These are phyloP conservation scores for Amylocystis lapponica DNA, from an alignment of 768 basidiomycete genomes.

Conservation along the genomic window DNA sequence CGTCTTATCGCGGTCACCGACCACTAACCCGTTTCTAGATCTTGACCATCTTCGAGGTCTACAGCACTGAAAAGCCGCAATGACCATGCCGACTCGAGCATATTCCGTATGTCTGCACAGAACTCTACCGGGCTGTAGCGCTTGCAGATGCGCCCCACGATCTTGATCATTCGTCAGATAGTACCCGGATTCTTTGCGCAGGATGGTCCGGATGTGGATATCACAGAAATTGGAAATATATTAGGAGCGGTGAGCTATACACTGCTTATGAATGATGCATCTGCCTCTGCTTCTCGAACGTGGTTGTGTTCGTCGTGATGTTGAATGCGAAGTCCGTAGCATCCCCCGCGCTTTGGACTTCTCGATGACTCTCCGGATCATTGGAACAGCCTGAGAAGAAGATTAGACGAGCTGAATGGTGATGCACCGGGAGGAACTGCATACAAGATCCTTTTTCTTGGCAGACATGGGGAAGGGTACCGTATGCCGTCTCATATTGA, in stretches of 20 bases:
- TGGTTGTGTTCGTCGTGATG: too few species aligned
- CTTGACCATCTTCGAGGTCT: too few species aligned
- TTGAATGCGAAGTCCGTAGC: too few species aligned
- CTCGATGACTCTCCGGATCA: constrained; percentile 41
- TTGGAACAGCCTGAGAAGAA: constrained; percentile 41
- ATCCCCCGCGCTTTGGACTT: constrained; percentile 55
- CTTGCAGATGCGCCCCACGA: too few species aligned
- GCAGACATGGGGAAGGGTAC: constrained; percentile 68
- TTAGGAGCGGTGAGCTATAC: constrained; percentile 22
- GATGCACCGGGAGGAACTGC: constrained; percentile 30
- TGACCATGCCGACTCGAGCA: too few species aligned
- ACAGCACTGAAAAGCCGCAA: too few species aligned
- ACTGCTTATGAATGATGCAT: not conserved
- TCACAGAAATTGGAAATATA: constrained; percentile 12
- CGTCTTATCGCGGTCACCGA: too few species aligned
- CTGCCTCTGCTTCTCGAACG: not conserved
- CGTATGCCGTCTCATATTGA: constrained; percentile 38
- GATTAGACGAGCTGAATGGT: constrained; percentile 42
- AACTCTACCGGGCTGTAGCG: too few species aligned
- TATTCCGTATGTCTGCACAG: too few species aligned
- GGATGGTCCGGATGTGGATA: constrained; percentile 27
- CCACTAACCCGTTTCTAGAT: too few species aligned
- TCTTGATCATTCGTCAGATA: constrained; percentile 3
- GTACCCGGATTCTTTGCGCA: constrained; percentile 40
- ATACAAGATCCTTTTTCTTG: constrained; percentile 63